Conservation (phyloP, 2,329 filamentous ascomycete species). For the Aureobasidium sp. region DNA sequence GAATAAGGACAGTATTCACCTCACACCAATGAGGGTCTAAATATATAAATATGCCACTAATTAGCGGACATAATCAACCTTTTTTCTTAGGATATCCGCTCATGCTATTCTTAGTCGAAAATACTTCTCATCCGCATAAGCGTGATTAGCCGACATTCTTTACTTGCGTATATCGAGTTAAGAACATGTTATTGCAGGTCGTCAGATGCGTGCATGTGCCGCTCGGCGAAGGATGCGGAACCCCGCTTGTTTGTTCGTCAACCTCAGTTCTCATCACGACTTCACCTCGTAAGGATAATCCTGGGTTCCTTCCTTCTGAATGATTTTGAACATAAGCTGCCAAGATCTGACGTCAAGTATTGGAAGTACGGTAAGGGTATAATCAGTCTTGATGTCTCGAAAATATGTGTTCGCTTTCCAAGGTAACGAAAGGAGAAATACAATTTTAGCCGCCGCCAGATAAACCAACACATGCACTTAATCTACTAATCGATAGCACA, state of each 20-base stretch:
- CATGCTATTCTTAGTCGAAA: not conserved
- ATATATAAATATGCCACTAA: constrained; percentile 4
- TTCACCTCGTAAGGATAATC: not conserved
- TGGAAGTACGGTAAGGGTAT: not conserved
- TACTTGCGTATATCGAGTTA: not conserved
- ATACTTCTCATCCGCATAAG: constrained; percentile 1
- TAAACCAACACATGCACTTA: not conserved
- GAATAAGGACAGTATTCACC: not conserved
- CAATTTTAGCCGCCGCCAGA: not conserved
- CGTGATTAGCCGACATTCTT: constrained; percentile 5
- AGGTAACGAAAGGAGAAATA: not conserved
- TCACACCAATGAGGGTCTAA: not conserved
- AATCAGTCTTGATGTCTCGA: not conserved
- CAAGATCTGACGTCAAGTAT: not conserved
- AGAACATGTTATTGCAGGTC: not conserved
- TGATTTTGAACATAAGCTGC: no score
- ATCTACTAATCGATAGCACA: not conserved
- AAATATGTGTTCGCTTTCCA: not conserved
- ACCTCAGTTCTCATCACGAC: not conserved
- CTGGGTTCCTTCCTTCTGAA: not conserved
- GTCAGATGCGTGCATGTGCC: not conserved
- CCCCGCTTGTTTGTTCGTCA: not conserved
- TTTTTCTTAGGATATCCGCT: not conserved
- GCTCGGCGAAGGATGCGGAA: not conserved
- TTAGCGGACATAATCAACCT: not conserved